phyloP scores from a whole-genome alignment of 2,329 filamentous ascomycete species.

The Stachybotrys chartarum region DNA sequence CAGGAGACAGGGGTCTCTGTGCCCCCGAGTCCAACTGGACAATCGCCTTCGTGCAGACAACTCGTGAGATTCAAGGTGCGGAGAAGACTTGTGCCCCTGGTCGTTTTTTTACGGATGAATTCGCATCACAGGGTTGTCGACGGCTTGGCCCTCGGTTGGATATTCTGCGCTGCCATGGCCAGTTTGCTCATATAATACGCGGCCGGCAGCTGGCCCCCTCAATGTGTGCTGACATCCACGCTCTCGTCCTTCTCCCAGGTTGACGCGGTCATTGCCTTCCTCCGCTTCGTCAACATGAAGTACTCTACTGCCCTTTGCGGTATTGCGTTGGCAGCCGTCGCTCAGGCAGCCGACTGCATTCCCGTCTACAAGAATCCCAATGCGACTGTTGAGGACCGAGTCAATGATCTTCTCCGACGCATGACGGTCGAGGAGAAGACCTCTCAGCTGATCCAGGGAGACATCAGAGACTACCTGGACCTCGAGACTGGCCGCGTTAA shows the following conservation, averaged over 20 bases:
- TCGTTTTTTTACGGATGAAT: neutral
- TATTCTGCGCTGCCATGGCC: neutral
- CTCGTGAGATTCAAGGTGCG: neutral
- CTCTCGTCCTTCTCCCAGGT: neutral
- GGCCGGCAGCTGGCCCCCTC: neutral
- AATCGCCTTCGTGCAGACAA: neutral
- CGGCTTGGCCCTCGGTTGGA: neutral
- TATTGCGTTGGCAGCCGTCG: constrained; percentile 14
- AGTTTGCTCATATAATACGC: neutral
- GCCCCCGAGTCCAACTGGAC: neutral
- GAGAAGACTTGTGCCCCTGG: neutral
- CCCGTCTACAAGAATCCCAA: constrained; percentile 57
- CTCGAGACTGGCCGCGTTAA: constrained; percentile 61
- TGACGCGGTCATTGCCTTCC: neutral
- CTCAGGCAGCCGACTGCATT: constrained; percentile 15
- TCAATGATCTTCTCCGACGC: constrained; percentile 59
- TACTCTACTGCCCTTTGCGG: constrained; percentile 13
- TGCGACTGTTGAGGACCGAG: constrained; percentile 55
- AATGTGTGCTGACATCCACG: neutral
- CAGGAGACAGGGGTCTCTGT: neutral
- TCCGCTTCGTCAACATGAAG: constrained; percentile 17
- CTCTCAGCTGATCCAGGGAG: constrained; percentile 61
- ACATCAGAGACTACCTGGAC: constrained; percentile 68
- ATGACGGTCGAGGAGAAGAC: constrained; percentile 74
- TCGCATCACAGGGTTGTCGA: neutral